These are phyloP conservation scores for Coccinonectria pachysandricola DNA, from an alignment of 2,329 filamentous ascomycete genomes.

Conservation along the genomic window DNA sequence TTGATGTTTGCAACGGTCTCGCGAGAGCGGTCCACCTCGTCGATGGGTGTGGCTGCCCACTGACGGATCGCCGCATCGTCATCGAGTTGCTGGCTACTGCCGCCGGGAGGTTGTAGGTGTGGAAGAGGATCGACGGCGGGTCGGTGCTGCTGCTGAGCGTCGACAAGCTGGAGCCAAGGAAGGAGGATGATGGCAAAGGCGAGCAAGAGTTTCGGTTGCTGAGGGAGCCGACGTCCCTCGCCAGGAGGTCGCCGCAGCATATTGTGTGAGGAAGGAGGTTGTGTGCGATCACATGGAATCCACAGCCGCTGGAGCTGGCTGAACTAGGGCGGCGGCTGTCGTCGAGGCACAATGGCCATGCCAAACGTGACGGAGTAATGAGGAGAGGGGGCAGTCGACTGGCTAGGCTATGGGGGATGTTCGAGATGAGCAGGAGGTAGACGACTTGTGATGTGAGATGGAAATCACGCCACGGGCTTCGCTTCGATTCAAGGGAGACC, in stretches of 20 bases:
- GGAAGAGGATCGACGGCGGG: conserved; percentile 13
- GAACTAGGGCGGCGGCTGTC: conserved; percentile 7
- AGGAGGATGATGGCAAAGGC: conserved; percentile 49
- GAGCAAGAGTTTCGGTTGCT: conserved; percentile 38
- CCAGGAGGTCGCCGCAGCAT: conserved; percentile 58
- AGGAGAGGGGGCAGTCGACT: too few relatives aligned
- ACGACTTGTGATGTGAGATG: too few relatives aligned
- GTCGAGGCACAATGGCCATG: conserved; percentile 11
- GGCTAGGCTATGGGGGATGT: too few relatives aligned
- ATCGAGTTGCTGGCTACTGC: conserved; percentile 17
- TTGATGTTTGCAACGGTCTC: conserved; percentile 19
- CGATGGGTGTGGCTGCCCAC: conserved; percentile 22
- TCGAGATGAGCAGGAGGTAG: too few relatives aligned
- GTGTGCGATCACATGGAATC: conserved; percentile 17
- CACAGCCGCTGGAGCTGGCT: conserved; percentile 3
- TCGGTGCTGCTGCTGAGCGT: conserved; percentile 54
- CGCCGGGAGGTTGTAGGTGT: conserved; percentile 12
- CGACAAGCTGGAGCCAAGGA: conserved; percentile 43
- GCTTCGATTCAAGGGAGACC: too few relatives aligned
- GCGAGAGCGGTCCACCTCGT: conserved; percentile 18
- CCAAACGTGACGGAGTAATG: too few relatives aligned
- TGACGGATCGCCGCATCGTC: conserved; percentile 19
- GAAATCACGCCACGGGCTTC: too few relatives aligned
- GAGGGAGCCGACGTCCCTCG: conserved; percentile 40
- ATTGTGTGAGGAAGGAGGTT: conserved; percentile 8